Evolutionary conservation across 257 asterid species (phyloP).

Genomic region (Eucommia ulmoides): DNA sequence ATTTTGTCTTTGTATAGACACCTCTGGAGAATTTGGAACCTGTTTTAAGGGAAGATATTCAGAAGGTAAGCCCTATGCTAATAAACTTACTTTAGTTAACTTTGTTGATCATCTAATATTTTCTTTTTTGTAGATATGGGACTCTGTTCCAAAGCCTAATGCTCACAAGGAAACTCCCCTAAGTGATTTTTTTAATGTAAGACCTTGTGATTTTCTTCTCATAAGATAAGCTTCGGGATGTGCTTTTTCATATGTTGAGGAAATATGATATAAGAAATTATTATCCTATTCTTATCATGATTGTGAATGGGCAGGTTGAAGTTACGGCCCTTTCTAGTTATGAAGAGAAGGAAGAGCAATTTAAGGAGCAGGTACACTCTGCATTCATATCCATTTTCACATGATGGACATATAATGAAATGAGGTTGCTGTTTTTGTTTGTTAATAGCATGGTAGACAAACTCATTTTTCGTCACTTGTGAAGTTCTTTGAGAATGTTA

Average conservation of each 20-base stretch:
- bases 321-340: conserved; percentile 77
- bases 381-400: too few species aligned
- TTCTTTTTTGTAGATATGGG: conserved; percentile 61
- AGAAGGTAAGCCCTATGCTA: conserved; percentile 44
- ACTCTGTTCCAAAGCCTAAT: conserved; percentile 90
- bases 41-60: conserved; percentile 82
- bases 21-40: conserved; percentile 95
- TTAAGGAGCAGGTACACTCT: conserved; percentile 60
- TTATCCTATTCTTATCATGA: too few species aligned
- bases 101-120: background rate
- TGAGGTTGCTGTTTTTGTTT: conserved; percentile 4
- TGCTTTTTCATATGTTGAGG: conserved; percentile 1
- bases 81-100: background rate
- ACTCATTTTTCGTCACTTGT: background rate
- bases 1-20: conserved; percentile 40
- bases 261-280: too few species aligned
- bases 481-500: too few species aligned
- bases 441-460: background rate
- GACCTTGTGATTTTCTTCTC: conserved; percentile 13
- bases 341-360: conserved; percentile 85
- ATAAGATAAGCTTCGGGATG: conserved; percentile 4
- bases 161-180: conserved; percentile 85
- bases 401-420: too few species aligned
- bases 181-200: conserved; percentile 95
- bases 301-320: conserved; percentile 56